Evolutionary conservation across 2,329 filamentous ascomycete genomes (phyloP), one percentile per base, ranked within the genome.

Genomic region (Paecilomyces formosus): DNA sequence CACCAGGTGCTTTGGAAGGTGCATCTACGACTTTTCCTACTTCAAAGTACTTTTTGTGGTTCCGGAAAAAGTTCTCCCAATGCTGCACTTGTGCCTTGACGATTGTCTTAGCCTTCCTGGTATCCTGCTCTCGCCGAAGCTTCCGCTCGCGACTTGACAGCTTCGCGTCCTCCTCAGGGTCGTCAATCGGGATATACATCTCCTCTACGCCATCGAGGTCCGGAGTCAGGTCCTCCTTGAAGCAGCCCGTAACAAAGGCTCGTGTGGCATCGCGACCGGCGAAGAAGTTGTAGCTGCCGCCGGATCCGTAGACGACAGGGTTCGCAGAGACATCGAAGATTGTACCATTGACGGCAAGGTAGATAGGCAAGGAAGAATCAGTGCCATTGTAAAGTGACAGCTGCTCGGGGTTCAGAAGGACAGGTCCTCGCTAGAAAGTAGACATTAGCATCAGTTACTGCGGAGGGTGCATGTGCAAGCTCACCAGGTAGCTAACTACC

Each of bases 181-280:
- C 88, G 26, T 88, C 81, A 8, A 93, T 71, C 0, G 85, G 84
- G 1, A 87, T 73, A 75, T 85, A 97, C 84, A 95, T 94, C 62
- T 87, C 83, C 77, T 97, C 94, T 3, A 90, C 88, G 53, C 94
- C 94, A 61, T 89, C 84, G 72, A 97, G 78, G 76, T 99, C 94
- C 3, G 89, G 82, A 1, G 87, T 94, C 31, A 87, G 80, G 79
- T 99, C 94, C 63, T 91, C 88, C 45, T 84, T 79, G 77, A 99
- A 99, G 74, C 94, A 99, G 18, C 90, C 91, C 1, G 94, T 97
- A 9, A 99, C 86, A 74, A 92, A 99, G 21, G 88, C 91, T 54
- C 94, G 88, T 13, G 89, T 86, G 33, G 93, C 92, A 75, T 99
- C 94, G 62, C 82, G 82, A 61, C 93, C 94, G 0, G 92, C 85